Base-by-base conservation (phyloP, 352 stramenopile species). In the Pythium phragmitis region DNA sequence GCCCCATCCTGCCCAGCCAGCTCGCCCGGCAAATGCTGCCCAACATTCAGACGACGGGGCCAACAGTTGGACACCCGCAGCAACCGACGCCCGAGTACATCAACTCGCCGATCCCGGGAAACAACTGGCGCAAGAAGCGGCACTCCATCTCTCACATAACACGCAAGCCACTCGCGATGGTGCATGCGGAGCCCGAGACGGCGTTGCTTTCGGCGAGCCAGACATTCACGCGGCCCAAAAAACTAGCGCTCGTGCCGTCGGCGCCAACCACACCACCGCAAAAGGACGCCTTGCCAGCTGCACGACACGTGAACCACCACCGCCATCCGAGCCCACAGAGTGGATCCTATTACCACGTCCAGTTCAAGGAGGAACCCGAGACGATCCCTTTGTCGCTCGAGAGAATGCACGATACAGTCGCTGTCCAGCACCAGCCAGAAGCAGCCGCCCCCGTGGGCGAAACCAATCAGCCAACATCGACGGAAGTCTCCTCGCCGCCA, bases 131-230 rank as follows among this genome's bases (percentile, higher is more conserved):
- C 21, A 72, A 74, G 23, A 87, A 87, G 48, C 57, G 74, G 0
- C 83, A 85, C 34, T 88, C 77, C 0, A 84, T 87, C 57, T 82
- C 75, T 2, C 64, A 74, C 23, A 76, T 73, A 5, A 60, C 50
- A 16, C 65, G 57, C 34, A 57, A 56, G 36, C 65, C 57, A 13
- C 34, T 39, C 34, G 34, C 34, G n/a, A 21, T 69, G 21, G 55
- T 6, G 65, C 63, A 21, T 68, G 66, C 13, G 16, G 59, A 43
- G 19, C 57, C 11, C 4, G 34, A 39, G 11, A 13, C 34, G 23
- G 41, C 52, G 23, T 34, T 59, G n/a, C 45, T 69, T 12, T 69
- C 60, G 23, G 60, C 21, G 14, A 73, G 41, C n/a, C 42, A 55
- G 46, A 64, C 47, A 14, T 74, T 57, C 65, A 50, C 61, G 28